These are phyloP conservation scores for Tolypocladium guangdongense DNA, from an alignment of 2,329 filamentous ascomycete species.

Conservation along the genomic window DNA sequence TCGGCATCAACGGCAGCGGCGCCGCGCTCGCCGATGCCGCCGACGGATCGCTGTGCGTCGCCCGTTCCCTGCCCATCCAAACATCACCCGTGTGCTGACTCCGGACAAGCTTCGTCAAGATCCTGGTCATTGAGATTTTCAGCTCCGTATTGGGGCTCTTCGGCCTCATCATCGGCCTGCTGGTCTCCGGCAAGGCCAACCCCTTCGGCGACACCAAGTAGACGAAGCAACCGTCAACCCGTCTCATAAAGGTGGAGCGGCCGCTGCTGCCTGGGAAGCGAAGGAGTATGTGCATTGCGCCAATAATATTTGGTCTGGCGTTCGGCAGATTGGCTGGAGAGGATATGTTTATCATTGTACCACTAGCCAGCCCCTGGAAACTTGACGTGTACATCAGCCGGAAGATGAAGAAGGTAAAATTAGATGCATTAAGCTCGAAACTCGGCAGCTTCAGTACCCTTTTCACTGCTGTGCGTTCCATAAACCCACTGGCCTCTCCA, in stretches of 20 bases:
- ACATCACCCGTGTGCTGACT: slow-evolving; percentile 11
- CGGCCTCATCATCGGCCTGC: slow-evolving; percentile 85
- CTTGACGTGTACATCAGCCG: slow-evolving; percentile 22
- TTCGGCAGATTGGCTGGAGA: slow-evolving; percentile 27
- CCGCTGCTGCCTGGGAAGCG: not conserved
- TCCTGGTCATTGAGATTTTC: slow-evolving; percentile 98
- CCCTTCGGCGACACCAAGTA: slow-evolving; percentile 8
- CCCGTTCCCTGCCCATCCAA: not conserved
- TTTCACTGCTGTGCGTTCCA: not conserved
- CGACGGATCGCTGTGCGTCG: slow-evolving; percentile 71
- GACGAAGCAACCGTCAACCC: not conserved
- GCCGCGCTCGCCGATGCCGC: slow-evolving; percentile 93
- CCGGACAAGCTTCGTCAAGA: slow-evolving; percentile 76
- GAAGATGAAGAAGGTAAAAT: slow-evolving; percentile 3
- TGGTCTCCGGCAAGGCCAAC: slow-evolving; percentile 73
- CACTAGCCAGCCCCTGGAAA: slow-evolving; percentile 17
- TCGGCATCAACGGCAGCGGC: slow-evolving; percentile 96
- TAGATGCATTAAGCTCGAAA: not conserved
- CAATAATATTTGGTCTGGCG: slow-evolving; percentile 27
- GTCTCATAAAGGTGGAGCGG: not conserved
- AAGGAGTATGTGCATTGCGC: slow-evolving; percentile 20
- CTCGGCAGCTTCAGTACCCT: no score
- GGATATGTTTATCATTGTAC: slow-evolving; percentile 22
- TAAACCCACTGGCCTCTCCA: not conserved
- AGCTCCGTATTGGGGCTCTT: slow-evolving; percentile 95